Evolutionary conservation across 805 yeast species (phyloP), one percentile per base, ranked within the genome.

Genomic region (Saturnispora galanensis): DNA sequence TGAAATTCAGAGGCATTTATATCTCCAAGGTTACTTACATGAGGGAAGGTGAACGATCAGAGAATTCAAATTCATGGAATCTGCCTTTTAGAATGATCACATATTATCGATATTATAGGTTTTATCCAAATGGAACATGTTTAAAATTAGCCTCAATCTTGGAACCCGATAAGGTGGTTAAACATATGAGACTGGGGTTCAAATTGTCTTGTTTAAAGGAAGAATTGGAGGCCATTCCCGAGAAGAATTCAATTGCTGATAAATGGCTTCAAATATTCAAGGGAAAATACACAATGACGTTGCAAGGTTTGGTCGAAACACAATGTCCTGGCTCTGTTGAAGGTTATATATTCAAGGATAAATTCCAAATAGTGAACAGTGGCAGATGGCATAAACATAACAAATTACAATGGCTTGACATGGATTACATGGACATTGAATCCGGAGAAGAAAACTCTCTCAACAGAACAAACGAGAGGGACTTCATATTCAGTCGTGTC

Each of bases 21-120:
- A 84, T 90, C 17, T 80, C 95, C 54, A 84, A 81, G 15, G 84
- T 89, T 42, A 84, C 84, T 49, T 89, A 88, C 62, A 75, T 83
- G 52, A 73, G 95, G 44, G 87, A 84, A 55, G 97, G 97, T 32
- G 81, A 84, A 2, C 71, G 79, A 42, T 73, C 77, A 8, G 84
- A 77, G 51, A 74, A 79, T 38, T 75, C 84, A 1, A 68, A 69
- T 29, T 71, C 84, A 5, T 78, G 93, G 82, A 62, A 71, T 37
- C 77, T 77, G 48, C 96, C 96, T 1, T 76, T 84, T 16, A 77
- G 85, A 52, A 77, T 87, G 58, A 84, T 90, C 35, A 85, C 96
- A 0, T 90, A 90, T 57, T 90, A 86, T 58, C 67, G 98, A 50
- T 93, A 88, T 60, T 63, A 81, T 31, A 69, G 97, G 50, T 88